Conservation (phyloP, 129 eudicot genomes). For the Saposhnikovia divaricata region DNA sequence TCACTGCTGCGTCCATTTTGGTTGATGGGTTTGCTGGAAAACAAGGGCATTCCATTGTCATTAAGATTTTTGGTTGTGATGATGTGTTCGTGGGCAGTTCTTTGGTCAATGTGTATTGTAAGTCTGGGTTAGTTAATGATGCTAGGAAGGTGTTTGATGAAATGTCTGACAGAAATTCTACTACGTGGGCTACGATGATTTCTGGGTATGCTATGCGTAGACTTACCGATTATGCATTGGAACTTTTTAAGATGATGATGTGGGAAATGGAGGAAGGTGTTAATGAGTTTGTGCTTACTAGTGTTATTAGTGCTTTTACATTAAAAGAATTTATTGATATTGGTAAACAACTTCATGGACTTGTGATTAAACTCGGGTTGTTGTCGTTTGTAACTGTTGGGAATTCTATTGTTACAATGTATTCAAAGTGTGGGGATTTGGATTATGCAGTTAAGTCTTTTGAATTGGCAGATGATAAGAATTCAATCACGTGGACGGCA, state of each 20-base stretch:
- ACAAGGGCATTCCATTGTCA: conserved; percentile 43
- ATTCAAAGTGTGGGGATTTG: conserved; percentile 64
- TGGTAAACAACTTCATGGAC: conserved; percentile 61
- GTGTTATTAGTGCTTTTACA: conserved; percentile 65
- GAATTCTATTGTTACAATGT: conserved; percentile 89
- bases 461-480: conserved; percentile 41
- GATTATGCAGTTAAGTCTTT: conserved; percentile 51
- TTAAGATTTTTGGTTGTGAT: conserved; percentile 26
- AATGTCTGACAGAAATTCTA: conserved; percentile 69
- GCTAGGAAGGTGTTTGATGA: conserved; percentile 80
- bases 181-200: conserved; percentile 79
- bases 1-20: conserved; percentile 44
- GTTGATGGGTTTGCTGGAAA: conserved; percentile 35
- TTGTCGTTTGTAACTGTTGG: conserved; percentile 42
- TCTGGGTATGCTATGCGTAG: conserved; percentile 70
- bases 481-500: conserved; percentile 85
- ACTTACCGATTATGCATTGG: conserved; percentile 42
- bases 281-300: conserved; percentile 61
- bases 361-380: conserved; percentile 51
- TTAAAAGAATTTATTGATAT: conserved; percentile 30
- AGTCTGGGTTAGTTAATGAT: conserved; percentile 38
- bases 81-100: conserved; percentile 76
- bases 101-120: conserved; percentile 71
- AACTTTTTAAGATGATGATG: conserved; percentile 43
- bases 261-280: conserved; percentile 31